Base-by-base conservation (phyloP, 176 grass and related monocot genomes). In the Oryza coarctata region DNA sequence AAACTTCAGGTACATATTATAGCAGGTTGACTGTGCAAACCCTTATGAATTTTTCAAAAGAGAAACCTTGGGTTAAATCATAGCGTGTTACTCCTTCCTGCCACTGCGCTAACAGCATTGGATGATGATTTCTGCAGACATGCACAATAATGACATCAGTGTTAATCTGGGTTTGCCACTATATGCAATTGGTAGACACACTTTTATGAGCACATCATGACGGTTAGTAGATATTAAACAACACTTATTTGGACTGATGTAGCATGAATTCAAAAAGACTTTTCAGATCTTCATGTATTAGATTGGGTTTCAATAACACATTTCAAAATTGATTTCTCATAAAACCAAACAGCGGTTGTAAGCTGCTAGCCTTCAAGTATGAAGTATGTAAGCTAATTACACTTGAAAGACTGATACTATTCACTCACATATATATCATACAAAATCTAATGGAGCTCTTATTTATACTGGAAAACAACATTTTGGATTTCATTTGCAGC, bases 11-110 rank as follows among this genome's bases (percentile, higher is more conserved):
- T 26, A 69, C 49, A 32, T n/a, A 57, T 12, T 20, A 12, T 22
- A 74, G 47, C 14, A 65, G 61, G 22, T 14, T 44, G 12, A 68
- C 33, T 34, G 1, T 60, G 15, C 41, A 18, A 65, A 98, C 95
- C 90, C 94, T 86, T 25, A 82, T 94, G 67, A 98, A 93, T 89
- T 98, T 92, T 63, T 94, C 90, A 88, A 94, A 94, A 71, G 82
- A 87, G 73, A 91, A 98, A 43, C 49, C 60, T 73, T 76, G 91
- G 58, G 75, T 79, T 70, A 89, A 83, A 87, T 98, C 92, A 31
- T 70, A 82, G 75, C 95, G 90, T 26, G 95, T 98, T 55, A 98
- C 95, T 80, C 92, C 90, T 63, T 93, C 90, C 65, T 94, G 95
- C 92, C 92, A 94, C 76, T 93, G 95, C 45, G 95, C 88, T 73